Evolutionary conservation across 2,329 filamentous ascomycete genomes (phyloP), one percentile per base, ranked within the genome.

Genomic region (Zelopaecilomyces penicillatus): DNA sequence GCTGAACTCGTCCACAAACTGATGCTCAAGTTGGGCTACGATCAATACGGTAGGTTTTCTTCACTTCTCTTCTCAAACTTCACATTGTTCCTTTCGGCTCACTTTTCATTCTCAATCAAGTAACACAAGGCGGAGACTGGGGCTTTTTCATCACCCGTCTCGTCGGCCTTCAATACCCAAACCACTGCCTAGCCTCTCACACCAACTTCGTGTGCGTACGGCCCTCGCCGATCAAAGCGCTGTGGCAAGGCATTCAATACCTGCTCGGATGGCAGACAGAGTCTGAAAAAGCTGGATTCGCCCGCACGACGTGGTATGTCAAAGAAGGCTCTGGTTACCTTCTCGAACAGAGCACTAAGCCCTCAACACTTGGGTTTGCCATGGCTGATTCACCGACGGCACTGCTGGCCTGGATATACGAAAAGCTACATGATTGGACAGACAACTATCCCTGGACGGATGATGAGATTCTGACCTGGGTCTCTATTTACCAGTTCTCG

Each of bases 341-440:
- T 30, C 3, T 55, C 1, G 29, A 55, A 36, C 60, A 64, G 35
- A 79, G 75, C 3, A 88, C 85, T 0, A 82, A 83, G 46, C 86
- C 87, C 0, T 79, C 87, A 42, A 91, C 86, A 0, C 57, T 90
- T 0, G 82, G 81, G 0, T 87, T 86, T 55, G 79, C 71, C 0
- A 68, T 90, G 3, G 71, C 76, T 0, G 85, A 89, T 57, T 82
- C 75, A 5, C 87, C 86, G 0, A 75, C 86, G 0, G 83, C 75
- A 0, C 65, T 88, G 3, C 68, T 91, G 1, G 78, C 83, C 0
- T 93, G 87, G 87, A 80, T 91, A 31, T 85, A 85, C 52, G 87
- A 91, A 64, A 91, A 91, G 59, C 65, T 91, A 33, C 78, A 83
- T 52, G 81, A 85, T 53, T 91, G 85, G 86, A 81, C 80, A 0